Conservation (phyloP, 2,329 filamentous ascomycete species). For the Colletotrichum eleusines region DNA sequence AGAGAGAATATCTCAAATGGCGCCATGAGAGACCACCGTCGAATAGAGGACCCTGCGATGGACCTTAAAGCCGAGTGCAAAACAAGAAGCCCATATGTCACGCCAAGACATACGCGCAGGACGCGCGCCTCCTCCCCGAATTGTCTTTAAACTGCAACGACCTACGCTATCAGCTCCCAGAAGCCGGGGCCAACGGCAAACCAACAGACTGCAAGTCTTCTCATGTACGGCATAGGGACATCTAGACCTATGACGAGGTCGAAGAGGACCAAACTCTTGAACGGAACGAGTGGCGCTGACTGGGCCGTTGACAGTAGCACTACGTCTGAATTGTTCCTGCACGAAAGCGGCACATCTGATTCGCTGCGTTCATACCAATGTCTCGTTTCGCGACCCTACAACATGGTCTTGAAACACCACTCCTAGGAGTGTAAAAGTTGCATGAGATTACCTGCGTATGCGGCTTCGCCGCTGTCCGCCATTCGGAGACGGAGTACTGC, state of each 20-base stretch:
- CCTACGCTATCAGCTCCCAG: conserved; percentile 78
- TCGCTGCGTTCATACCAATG: conserved; percentile 59
- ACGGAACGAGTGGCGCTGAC: conserved; percentile 76
- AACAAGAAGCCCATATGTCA: conserved; percentile 71
- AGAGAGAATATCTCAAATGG: conserved; percentile 73
- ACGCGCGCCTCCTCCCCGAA: conserved; percentile 71
- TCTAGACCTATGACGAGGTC: conserved; percentile 72
- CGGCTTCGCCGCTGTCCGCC: conserved; percentile 78
- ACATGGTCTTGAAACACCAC: neutral
- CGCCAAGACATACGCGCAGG: conserved; percentile 69
- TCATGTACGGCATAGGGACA: conserved; percentile 66
- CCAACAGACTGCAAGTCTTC: conserved; percentile 63
- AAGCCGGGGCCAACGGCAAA: conserved; percentile 5
- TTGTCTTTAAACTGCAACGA: conserved; percentile 83
- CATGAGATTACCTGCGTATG: conserved; percentile 79
- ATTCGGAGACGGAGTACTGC: conserved; percentile 73
- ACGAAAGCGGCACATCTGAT: conserved; percentile 72
- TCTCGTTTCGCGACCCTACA: neutral
- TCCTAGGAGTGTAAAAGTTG: conserved; percentile 75
- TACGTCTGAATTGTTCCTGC: conserved; percentile 80
- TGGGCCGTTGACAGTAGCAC: conserved; percentile 74
- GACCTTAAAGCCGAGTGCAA: conserved; percentile 57
- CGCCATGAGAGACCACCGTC: conserved; percentile 77
- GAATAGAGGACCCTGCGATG: conserved; percentile 61
- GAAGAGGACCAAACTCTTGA: conserved; percentile 51